Base-by-base conservation (phyloP, 2,329 filamentous ascomycete genomes). In the Verticillium longisporum region DNA sequence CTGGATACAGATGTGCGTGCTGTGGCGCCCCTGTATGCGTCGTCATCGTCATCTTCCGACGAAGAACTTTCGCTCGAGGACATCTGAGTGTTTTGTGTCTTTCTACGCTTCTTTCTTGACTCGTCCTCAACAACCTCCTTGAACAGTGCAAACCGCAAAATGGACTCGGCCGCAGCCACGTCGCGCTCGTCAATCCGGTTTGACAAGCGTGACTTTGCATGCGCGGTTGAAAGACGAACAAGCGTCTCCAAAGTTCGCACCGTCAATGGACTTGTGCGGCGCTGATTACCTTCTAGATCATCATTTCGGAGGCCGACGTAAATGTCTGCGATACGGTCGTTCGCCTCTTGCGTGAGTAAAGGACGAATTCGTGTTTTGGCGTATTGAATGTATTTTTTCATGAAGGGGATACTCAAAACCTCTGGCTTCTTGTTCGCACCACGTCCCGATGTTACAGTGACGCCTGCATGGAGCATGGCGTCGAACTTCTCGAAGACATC, bases 301-400 rank as follows among this genome's bases (percentile, higher is more conserved):
- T 99, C 95, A 72, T 99, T 99, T 66, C 95, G 87, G 21, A 99
- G 83, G 10, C 91, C 90, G 38, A 96, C 95, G 73, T 98, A 99
- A 15, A 93, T 90, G 36, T 91, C 85, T 41, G 93, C 88, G 70
- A 99, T 96, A 65, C 96, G 91, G 68, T 97, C 92, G 11, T 92
- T 91, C 6, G 95, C 94, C 55, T 92, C 92, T 71, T 95, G 92
- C 0, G 93, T 97, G 64, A 99, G 80, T 50, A 96, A 80, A 0
- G 95, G 95, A 83, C 92, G 96, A 70, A 97, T 84, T 71, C 95
- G 83, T 38, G 86, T 90, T 79, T 99, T 99, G 66, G 95, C 92
- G 74, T 99, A 99, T 72, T 99, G 95, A 55, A 99, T 96, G 75
- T 97, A 99, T 77, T 99, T 99, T 80, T 99, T 99, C 81, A 99